These are phyloP conservation scores for Gnomoniopsis sp. DNA, from an alignment of 2,329 filamentous ascomycete genomes.

Conservation along the genomic window DNA sequence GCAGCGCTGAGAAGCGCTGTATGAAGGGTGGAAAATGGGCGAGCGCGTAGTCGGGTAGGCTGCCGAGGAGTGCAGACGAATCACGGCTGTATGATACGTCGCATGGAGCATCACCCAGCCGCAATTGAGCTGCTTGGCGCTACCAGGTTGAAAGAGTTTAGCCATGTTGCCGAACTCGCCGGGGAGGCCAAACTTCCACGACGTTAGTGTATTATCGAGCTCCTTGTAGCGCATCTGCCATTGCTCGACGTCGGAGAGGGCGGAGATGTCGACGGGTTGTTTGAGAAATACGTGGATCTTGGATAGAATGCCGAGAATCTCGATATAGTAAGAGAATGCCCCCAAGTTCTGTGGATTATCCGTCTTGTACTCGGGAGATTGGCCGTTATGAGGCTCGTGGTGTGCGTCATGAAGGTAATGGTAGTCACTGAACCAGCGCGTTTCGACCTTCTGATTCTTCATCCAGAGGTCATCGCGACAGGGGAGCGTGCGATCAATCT, in stretches of 20 bases:
- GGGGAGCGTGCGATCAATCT: slow-evolving; percentile 82
- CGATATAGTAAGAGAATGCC: slow-evolving; percentile 85
- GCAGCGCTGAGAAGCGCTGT: slow-evolving; percentile 79
- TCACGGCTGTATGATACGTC: slow-evolving; percentile 85
- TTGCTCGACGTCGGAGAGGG: slow-evolving; percentile 77
- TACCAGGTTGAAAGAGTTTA: slow-evolving; percentile 68
- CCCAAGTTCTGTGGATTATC: slow-evolving; percentile 78
- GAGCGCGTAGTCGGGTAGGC: slow-evolving; percentile 89
- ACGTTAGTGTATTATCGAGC: slow-evolving; percentile 73
- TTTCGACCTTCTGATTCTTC: slow-evolving; percentile 80
- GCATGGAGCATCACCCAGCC: slow-evolving; percentile 90
- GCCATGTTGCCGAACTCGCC: slow-evolving; percentile 81
- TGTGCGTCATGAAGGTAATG: slow-evolving; percentile 9
- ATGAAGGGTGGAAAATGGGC: slow-evolving; percentile 84
- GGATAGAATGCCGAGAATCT: slow-evolving; percentile 82
- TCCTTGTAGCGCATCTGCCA: slow-evolving; percentile 88
- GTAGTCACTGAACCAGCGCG: slow-evolving; percentile 66
- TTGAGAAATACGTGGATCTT: slow-evolving; percentile 87
- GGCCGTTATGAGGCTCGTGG: slow-evolving; percentile 10
- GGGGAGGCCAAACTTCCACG: slow-evolving; percentile 82
- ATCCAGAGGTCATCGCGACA: slow-evolving; percentile 85
- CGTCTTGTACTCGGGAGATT: slow-evolving; percentile 56
- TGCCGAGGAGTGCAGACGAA: slow-evolving; percentile 85
- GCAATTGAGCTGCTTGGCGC: slow-evolving; percentile 69
- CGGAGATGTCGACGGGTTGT: slow-evolving; percentile 83